Conservation (phyloP, 129 eudicot genomes). For the Cynara cardunculus region DNA sequence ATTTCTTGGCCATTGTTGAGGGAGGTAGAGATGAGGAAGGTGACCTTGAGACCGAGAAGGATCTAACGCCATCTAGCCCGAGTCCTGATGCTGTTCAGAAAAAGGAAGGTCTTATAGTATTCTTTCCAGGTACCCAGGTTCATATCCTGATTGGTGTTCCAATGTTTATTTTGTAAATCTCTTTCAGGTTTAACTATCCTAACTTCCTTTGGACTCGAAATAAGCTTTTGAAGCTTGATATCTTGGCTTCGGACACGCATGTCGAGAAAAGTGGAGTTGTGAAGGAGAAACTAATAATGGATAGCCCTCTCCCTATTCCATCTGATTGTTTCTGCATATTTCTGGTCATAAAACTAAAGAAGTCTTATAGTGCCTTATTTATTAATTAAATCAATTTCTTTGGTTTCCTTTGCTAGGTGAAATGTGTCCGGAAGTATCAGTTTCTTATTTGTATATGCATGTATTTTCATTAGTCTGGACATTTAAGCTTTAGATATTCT, state of each 20-base stretch:
- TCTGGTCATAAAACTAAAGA: not conserved
- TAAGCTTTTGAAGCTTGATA: not conserved
- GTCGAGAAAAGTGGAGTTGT: not conserved
- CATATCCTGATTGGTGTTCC: not conserved
- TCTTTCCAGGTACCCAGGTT: slow-evolving; percentile 76
- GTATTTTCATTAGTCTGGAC: not conserved
- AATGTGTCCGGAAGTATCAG: not conserved
- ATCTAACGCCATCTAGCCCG: slow-evolving; percentile 48
- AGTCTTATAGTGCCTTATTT: not conserved
- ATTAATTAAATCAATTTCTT: not conserved
- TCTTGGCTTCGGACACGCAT: not conserved
- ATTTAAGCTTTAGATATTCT: not conserved
- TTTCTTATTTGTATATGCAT: not conserved
- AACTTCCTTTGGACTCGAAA: not conserved
- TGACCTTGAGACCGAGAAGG: slow-evolving; percentile 61
- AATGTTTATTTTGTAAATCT: not conserved
- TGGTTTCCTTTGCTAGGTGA: not conserved
- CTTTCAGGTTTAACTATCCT: not conserved
- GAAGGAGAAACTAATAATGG: not conserved
- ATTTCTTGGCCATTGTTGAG: slow-evolving; percentile 73
- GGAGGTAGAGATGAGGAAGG: slow-evolving; percentile 86
- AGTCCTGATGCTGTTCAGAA: slow-evolving; percentile 50
- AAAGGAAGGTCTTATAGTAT: slow-evolving; percentile 83
- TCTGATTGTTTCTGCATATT: not conserved
- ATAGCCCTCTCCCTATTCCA: not conserved